A percentile compares a stretch with the other conserved stretches of the same genome.
Evolutionary conservation across 345 rosid species (phyloP).

Genomic region (Cardamine occulta): DNA sequence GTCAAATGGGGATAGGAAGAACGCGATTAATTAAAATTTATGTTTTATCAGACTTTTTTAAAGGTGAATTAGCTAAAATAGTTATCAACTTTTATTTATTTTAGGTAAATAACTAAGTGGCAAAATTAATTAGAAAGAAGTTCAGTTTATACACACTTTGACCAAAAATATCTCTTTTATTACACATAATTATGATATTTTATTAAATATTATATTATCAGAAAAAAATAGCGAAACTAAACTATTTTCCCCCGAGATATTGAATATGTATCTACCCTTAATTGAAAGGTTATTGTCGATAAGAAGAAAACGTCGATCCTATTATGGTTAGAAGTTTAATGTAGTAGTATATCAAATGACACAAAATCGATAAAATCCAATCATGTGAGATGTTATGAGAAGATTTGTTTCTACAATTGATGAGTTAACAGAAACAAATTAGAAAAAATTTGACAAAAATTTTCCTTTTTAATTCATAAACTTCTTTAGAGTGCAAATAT

Average conservation of each 20-base stretch:
- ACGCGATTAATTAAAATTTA: neutral
- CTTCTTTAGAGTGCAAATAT: too few relatives aligned
- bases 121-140: neutral
- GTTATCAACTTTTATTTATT: neutral
- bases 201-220: neutral
- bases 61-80: neutral
- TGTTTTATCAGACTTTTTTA: neutral
- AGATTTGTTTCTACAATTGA: neutral
- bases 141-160: neutral
- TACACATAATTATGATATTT: neutral
- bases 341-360: neutral
- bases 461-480: too few relatives aligned
- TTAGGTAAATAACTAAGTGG: neutral
- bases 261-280: neutral
- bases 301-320: neutral
- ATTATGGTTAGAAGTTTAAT: neutral
- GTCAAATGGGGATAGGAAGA: constrained; percentile 16
- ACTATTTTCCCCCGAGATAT: neutral
- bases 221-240: neutral
- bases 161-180: neutral
- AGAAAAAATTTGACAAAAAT: too few relatives aligned
- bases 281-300: too few relatives aligned
- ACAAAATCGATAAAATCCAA: neutral
- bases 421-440: neutral
- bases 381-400: neutral